Percentiles rank a stretch among this genome's conserved stretches.
phyloP scores from a whole-genome alignment of 179 eudicot genomes.

The Actinidia polygama region DNA sequence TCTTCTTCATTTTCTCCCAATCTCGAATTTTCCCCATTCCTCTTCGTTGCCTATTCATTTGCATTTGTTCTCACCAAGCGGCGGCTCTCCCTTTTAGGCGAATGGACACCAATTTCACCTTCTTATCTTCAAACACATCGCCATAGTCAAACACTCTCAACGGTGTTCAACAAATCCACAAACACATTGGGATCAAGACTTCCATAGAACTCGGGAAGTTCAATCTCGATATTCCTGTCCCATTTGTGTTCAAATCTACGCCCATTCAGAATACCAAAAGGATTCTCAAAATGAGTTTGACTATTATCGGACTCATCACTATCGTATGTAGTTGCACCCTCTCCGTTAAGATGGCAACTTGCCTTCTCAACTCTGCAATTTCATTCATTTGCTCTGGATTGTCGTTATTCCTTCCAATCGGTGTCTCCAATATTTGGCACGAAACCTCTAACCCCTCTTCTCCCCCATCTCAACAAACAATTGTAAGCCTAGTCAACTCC shows the following conservation, averaged over 20 bases:
- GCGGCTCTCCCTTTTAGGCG: neutral
- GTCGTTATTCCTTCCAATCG: too few relatives aligned
- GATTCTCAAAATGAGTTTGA: neutral
- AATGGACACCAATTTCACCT: neutral
- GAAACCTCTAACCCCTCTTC: too few relatives aligned
- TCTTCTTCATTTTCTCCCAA: neutral
- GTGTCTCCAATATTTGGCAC: too few relatives aligned
- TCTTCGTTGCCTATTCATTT: neutral
- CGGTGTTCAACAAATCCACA: neutral
- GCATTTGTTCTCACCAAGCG: neutral
- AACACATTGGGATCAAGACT: neutral
- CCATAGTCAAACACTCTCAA: neutral
- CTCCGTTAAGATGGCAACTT: neutral
- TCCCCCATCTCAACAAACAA: too few relatives aligned
- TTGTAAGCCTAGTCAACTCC: too few relatives aligned
- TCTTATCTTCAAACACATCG: neutral
- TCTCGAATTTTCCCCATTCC: neutral
- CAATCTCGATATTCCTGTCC: neutral
- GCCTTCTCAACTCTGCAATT: neutral
- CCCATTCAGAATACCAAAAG: neutral
- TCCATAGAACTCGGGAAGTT: neutral
- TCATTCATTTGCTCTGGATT: too few relatives aligned
- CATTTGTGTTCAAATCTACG: neutral
- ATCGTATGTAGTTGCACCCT: neutral
- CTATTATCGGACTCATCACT: neutral